A percentile compares a stretch with the other conserved stretches of the same genome.
These are phyloP conservation scores for Tilletia caries DNA, from an alignment of 1,284 basidiomycete genomes.

Conservation along the genomic window DNA sequence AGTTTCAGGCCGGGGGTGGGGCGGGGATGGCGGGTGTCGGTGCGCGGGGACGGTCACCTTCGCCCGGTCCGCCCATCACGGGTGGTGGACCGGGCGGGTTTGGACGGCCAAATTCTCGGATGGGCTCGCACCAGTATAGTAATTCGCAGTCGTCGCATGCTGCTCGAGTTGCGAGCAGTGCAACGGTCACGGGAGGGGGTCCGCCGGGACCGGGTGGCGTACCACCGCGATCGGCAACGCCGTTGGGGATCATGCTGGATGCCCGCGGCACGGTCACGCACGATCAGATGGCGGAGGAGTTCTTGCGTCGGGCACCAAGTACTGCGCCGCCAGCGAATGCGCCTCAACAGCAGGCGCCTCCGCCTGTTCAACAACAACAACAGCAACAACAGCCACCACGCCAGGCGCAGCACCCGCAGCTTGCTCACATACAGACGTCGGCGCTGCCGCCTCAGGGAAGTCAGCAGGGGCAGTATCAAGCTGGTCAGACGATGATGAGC, in stretches of 20 bases:
- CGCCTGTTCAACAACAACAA: conserved; percentile 21
- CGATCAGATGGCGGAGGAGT: conserved; percentile 70
- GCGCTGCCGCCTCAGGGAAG: background rate
- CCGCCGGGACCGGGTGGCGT: conserved; percentile 59
- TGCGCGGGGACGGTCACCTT: conserved; percentile 29
- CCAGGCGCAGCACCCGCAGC: too few species aligned
- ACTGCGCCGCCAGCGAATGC: conserved; percentile 57
- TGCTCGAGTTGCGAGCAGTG: background rate
- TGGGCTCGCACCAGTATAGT: background rate
- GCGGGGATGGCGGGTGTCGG: conserved; percentile 40
- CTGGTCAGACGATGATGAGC: background rate
- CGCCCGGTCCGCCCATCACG: background rate
- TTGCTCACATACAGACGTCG: too few species aligned
- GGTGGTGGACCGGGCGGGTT: background rate
- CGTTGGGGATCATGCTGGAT: conserved; percentile 72
- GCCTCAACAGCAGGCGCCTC: background rate
- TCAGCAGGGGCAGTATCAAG: conserved; percentile 6
- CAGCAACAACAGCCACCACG: conserved; percentile 50
- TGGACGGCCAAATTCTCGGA: background rate
- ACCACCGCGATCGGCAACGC: conserved; percentile 50
- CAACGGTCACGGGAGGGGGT: conserved; percentile 54
- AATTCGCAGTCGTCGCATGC: background rate
- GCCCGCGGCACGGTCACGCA: conserved; percentile 72
- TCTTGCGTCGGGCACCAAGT: conserved; percentile 54
- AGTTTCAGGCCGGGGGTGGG: background rate